These are phyloP conservation scores for Diaporthe humulicola DNA, from an alignment of 2,329 filamentous ascomycete species.

Conservation along the genomic window DNA sequence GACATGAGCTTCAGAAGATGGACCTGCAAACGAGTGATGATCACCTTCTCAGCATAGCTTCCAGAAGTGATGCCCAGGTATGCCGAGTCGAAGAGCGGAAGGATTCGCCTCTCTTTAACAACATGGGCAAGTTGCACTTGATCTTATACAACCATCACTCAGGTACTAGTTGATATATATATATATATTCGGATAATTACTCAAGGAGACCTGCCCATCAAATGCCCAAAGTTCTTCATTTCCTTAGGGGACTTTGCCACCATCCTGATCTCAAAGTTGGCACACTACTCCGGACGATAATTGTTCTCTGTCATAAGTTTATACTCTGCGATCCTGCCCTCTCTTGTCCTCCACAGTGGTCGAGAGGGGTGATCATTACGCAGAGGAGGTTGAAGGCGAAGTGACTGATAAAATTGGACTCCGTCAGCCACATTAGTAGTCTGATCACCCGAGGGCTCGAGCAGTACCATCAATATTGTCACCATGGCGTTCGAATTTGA, in stretches of 20 bases:
- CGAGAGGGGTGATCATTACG: background rate
- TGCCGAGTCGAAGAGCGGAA: conserved; percentile 50
- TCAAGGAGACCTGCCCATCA: background rate
- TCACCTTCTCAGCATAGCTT: conserved; percentile 41
- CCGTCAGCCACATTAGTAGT: too few relatives aligned
- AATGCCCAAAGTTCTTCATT: conserved; percentile 18
- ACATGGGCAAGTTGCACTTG: too few relatives aligned
- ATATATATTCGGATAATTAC: background rate
- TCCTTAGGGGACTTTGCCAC: background rate
- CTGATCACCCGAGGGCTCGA: too few relatives aligned
- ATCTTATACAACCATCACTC: conserved; percentile 2
- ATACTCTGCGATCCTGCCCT: conserved; percentile 1
- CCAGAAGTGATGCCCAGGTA: conserved; percentile 51
- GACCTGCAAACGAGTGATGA: background rate
- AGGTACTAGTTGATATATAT: background rate
- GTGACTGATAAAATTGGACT: too few relatives aligned
- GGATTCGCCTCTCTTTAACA: conserved; percentile 42
- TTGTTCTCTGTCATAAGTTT: background rate
- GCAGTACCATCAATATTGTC: too few relatives aligned
- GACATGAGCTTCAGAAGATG: background rate
- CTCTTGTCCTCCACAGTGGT: background rate
- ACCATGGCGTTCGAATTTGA: too few relatives aligned
- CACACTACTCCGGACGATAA: background rate
- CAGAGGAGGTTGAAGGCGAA: background rate
- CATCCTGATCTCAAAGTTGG: conserved; percentile 6